These are phyloP conservation scores for Dactylis glomerata DNA, from an alignment of 176 grass and related monocot species.

Conservation along the genomic window DNA sequence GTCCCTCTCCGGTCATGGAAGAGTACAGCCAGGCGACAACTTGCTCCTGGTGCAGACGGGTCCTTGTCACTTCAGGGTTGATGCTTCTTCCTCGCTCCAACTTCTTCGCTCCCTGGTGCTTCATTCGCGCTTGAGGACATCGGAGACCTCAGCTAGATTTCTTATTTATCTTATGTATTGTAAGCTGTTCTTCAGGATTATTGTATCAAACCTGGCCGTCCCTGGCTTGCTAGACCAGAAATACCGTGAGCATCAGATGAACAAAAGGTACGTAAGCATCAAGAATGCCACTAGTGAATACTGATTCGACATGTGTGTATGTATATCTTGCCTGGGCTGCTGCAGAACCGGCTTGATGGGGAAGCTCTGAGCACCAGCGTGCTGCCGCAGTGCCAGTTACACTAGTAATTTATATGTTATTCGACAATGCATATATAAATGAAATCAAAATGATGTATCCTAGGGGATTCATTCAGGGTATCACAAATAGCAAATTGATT, in stretches of 20 bases:
- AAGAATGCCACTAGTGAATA: not conserved
- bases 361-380: not conserved
- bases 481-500: not conserved
- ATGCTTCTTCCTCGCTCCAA: too few species aligned
- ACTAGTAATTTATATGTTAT: not conserved
- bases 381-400: not conserved
- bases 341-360: not conserved
- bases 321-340: not conserved
- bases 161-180: too few species aligned
- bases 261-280: not conserved
- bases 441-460: not conserved
- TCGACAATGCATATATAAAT: not conserved
- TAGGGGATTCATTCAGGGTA: not conserved
- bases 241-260: not conserved
- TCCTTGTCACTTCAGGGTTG: too few species aligned
- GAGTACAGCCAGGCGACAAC: too few species aligned
- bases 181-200: too few species aligned
- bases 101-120: too few species aligned
- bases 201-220: too few species aligned
- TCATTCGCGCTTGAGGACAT: too few species aligned
- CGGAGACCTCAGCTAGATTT: too few species aligned
- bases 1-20: too few species aligned
- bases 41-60: too few species aligned
- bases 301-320: not conserved
- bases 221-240: not conserved